Evolutionary conservation across 202 grass and related monocot species (phyloP).

Genomic region (Eragrostis tef): DNA sequence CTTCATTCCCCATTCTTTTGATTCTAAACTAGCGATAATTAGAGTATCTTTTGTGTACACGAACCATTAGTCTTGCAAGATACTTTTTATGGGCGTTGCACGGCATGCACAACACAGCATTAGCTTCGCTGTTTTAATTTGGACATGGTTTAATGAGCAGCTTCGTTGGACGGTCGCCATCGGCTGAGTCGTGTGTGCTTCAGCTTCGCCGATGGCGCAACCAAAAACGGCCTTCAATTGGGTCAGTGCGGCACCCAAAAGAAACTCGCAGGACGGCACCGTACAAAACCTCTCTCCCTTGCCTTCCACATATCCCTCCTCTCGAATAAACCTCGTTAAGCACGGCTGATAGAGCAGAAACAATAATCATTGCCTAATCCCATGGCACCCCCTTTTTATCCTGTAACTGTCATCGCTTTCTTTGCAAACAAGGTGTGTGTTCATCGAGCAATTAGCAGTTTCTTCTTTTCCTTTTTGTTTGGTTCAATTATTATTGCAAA

Average conservation of each 20-base stretch:
- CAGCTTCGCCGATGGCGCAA: slow-evolving; percentile 9
- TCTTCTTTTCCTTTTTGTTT: not conserved
- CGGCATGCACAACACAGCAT: slow-evolving; percentile 2
- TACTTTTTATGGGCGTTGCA: not conserved
- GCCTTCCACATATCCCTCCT: slow-evolving; percentile 7
- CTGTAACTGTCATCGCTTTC: not conserved
- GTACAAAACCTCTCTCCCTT: not conserved
- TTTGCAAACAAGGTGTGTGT: not conserved
- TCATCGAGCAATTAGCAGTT: not conserved
- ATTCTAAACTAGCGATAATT: too few relatives aligned
- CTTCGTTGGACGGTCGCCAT: slow-evolving; percentile 44
- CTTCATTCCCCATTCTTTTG: too few relatives aligned
- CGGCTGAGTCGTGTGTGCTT: not conserved
- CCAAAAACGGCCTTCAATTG: slow-evolving; percentile 3
- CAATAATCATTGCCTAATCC: not conserved
- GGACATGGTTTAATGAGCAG: not conserved
- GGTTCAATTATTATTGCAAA: not conserved
- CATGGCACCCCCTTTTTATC: not conserved
- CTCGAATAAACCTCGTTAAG: not conserved
- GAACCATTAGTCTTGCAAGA: too few relatives aligned
- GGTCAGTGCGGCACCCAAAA: not conserved
- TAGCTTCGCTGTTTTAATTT: not conserved
- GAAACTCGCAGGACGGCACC: slow-evolving; percentile 6
- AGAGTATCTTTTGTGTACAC: too few relatives aligned
- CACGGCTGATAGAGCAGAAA: not conserved